Evolutionary conservation across 805 yeast species (phyloP).

Genomic region (Starmerella potacharoeniae): DNA sequence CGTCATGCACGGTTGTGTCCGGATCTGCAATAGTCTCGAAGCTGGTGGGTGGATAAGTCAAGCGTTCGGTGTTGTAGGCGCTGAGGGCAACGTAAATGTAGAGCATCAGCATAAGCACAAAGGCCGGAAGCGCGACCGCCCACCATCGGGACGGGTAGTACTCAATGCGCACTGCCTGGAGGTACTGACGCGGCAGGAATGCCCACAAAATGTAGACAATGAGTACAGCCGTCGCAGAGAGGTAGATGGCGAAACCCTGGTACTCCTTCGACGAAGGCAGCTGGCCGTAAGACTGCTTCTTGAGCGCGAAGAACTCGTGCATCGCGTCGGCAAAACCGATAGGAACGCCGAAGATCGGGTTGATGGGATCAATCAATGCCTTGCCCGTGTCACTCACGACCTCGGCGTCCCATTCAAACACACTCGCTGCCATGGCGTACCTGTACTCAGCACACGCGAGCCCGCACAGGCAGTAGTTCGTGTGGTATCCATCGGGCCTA

Average conservation of each 20-base stretch:
- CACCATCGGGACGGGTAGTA: slow-evolving; percentile 87
- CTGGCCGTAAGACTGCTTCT: neutral
- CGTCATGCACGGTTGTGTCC: slow-evolving; percentile 67
- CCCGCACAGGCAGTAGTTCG: slow-evolving; percentile 76
- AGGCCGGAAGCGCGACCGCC: slow-evolving; percentile 71
- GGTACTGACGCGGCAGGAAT: slow-evolving; percentile 47
- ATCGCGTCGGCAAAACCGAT: slow-evolving; percentile 32
- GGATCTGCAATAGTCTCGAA: slow-evolving; percentile 58
- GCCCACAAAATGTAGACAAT: slow-evolving; percentile 63
- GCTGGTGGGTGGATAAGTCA: slow-evolving; percentile 49
- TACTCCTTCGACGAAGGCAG: slow-evolving; percentile 42
- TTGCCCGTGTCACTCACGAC: neutral
- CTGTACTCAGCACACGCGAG: slow-evolving; percentile 46
- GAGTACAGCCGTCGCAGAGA: slow-evolving; percentile 48
- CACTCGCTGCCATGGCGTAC: slow-evolving; percentile 25
- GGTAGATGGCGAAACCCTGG: slow-evolving; percentile 75
- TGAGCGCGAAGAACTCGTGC: slow-evolving; percentile 16
- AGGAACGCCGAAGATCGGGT: slow-evolving; percentile 55
- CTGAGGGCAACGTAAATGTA: slow-evolving; percentile 62
- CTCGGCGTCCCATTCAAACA: slow-evolving; percentile 27
- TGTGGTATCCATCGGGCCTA: slow-evolving; percentile 75
- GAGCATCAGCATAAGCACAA: slow-evolving; percentile 56
- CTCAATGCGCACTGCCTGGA: slow-evolving; percentile 40
- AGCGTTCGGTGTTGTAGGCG: slow-evolving; percentile 63
- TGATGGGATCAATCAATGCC: slow-evolving; percentile 28